phyloP scores from a whole-genome alignment of 2,329 filamentous ascomycete genomes.

The Beauveria asiatica region DNA sequence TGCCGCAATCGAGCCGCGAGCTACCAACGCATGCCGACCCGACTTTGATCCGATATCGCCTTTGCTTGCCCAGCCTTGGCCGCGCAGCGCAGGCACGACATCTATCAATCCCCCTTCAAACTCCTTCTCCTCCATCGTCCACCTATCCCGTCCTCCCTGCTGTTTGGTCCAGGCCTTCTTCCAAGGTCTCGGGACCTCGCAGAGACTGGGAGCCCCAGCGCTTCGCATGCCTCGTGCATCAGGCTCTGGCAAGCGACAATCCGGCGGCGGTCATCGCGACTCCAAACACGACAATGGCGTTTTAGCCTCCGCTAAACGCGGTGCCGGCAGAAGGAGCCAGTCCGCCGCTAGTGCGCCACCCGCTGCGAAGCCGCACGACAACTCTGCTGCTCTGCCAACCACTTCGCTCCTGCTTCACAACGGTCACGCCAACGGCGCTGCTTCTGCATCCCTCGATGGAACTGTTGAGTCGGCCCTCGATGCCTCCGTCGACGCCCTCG shows the following conservation, averaged over 20 bases:
- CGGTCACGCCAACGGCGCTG: conserved; percentile 5
- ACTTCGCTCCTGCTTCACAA: conserved; percentile 16
- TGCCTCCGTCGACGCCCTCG: not conserved
- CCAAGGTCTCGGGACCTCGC: conserved; percentile 27
- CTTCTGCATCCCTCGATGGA: not conserved
- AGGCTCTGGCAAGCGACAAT: conserved; percentile 52
- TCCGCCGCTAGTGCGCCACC: conserved; percentile 30
- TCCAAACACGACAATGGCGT: conserved; percentile 80
- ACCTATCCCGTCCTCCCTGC: conserved; percentile 22
- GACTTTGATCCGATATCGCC: not conserved
- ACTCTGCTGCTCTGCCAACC: conserved; percentile 16
- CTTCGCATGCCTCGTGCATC: conserved; percentile 54
- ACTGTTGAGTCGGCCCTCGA: not conserved
- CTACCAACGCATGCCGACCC: conserved; percentile 6
- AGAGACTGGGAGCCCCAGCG: conserved; percentile 26
- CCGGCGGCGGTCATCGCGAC: conserved; percentile 58
- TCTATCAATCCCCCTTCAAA: not conserved
- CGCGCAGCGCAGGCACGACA: conserved; percentile 1
- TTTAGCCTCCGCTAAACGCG: conserved; percentile 48
- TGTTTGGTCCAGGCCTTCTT: conserved; percentile 25
- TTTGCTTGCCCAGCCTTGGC: not conserved
- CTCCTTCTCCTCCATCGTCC: conserved; percentile 11
- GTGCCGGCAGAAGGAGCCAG: conserved; percentile 36
- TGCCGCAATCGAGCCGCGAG: not conserved
- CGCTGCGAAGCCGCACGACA: conserved; percentile 25